Percentiles rank a stretch among this genome's conserved stretches.
Evolutionary conservation across 2,329 filamentous ascomycete genomes (phyloP).

Genomic region (Ophiostoma australiae): DNA sequence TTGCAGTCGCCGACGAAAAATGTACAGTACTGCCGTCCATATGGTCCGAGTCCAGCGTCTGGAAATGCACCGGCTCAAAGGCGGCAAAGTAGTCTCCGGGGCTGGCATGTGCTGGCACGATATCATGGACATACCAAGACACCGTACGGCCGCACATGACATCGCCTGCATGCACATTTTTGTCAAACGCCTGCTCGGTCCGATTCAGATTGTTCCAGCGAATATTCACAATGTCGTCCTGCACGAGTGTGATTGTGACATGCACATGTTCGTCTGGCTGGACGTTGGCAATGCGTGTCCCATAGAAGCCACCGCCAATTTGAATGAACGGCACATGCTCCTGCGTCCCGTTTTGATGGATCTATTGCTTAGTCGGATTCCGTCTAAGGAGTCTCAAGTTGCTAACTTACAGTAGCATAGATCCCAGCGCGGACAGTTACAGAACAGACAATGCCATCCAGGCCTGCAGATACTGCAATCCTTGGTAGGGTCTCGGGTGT

Average conservation of each 20-base stretch:
- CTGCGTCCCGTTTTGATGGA: not conserved
- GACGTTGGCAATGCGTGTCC: not conserved
- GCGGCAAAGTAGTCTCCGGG: conserved; percentile 24
- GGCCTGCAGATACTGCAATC: not conserved
- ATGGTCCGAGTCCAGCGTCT: not conserved
- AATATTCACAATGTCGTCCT: not conserved
- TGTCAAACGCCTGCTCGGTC: conserved; percentile 19
- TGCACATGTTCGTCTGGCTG: not conserved
- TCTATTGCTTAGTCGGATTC: not conserved
- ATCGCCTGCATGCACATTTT: conserved; percentile 15
- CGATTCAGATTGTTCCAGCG: not conserved
- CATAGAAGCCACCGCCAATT: not conserved
- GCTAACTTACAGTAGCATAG: not conserved
- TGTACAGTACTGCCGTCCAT: not conserved
- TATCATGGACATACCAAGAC: conserved; percentile 25
- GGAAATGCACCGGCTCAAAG: conserved; percentile 24
- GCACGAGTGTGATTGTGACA: not conserved
- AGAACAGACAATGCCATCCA: not conserved
- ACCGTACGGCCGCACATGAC: conserved; percentile 24
- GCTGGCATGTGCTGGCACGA: conserved; percentile 19
- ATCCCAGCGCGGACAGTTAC: not conserved
- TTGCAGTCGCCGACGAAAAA: not conserved
- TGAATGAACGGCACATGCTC: not conserved
- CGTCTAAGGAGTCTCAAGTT: not conserved
- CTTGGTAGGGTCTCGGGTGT: not conserved